Evolutionary conservation across 2,329 filamentous ascomycete species (phyloP), one percentile per base, ranked within the genome.

Genomic region (Teratosphaeria viscida): DNA sequence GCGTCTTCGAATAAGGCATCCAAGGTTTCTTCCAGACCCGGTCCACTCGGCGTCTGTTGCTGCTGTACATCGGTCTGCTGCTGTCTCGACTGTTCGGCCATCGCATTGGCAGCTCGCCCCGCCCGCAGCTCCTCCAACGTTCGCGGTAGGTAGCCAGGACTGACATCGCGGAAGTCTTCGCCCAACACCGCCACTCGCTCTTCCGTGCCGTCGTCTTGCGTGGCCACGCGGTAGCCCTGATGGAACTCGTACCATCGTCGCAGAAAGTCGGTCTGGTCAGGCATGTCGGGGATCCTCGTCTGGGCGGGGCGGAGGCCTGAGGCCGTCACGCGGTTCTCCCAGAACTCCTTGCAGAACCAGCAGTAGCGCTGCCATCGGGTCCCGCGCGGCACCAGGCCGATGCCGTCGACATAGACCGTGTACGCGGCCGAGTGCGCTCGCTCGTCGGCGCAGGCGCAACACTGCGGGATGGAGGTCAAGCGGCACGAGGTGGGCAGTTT

Each of bases 261-360:
- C 10, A 80, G 64, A 58, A 80, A 81, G 16, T 71, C 74, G 35
- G 68, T 70, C 68, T 79, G 78, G 62, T 79, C 76, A 10, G 78
- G 78, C 32, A 74, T 68, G 19, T 76, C 69, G 11, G 78, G 78
- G 52, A 81, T 76, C 16, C 74, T 71, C 10, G 78, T 79, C 60
- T 79, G 74, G 2, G 68, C 70, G 1, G 74, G 70, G n/a, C 73
- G 67, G 29, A 80, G 66, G 5, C 77, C 74, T 16, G 75, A 75
- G 5, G 72, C 73, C 8, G 70, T 70, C 19, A 79, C 71, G 19
- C 78, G 65, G 57, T 78, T 76, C 56, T 71, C 73, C 78, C 78
- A 81, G 67, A 79, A 81, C 55, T 78, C 76, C 68, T 77, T 77
- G 62, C 78, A 81, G 63, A 76, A 78, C 77, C 77, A 80, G 63